Percentiles rank a stretch among this genome's conserved stretches.
These are phyloP conservation scores for Erodium trifolium DNA, from an alignment of 441 rosid genomes.

Conservation along the genomic window DNA sequence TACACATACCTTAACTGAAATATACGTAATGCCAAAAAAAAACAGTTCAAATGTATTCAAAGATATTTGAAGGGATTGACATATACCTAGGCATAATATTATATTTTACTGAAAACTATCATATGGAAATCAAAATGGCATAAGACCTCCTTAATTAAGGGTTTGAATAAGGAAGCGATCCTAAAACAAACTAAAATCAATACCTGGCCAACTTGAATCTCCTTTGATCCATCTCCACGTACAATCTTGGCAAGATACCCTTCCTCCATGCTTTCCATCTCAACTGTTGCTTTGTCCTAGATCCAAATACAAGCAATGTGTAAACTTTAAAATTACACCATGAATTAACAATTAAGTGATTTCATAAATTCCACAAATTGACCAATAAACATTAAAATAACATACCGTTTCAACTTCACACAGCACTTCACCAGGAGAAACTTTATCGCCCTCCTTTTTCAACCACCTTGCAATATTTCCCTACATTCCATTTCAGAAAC, in stretches of 20 bases:
- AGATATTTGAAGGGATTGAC: neutral
- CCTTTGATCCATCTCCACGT: conserved; percentile 77
- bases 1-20: neutral
- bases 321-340: conserved; percentile 15
- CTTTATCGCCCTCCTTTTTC: conserved; percentile 94
- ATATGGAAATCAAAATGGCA: too few species aligned
- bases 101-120: too few species aligned
- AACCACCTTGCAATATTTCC: conserved; percentile 95
- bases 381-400: conserved; percentile 9
- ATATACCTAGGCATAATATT: neutral
- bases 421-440: conserved; percentile 87
- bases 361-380: conserved; percentile 12
- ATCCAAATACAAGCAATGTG: conserved; percentile 6
- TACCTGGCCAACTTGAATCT: conserved; percentile 95
- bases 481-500: conserved; percentile 34
- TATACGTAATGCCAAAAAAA: neutral
- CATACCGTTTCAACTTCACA: conserved; percentile 99
- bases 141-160: too few species aligned
- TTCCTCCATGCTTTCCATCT: conserved; percentile 28
- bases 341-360: neutral
- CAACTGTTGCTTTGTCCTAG: conserved; percentile 93
- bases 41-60: neutral
- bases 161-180: neutral
- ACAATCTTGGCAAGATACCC: conserved; percentile 91
- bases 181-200: conserved; percentile 16